Conservation (phyloP, 2,329 filamentous ascomycete species). For the Periconia macrospinosa region DNA sequence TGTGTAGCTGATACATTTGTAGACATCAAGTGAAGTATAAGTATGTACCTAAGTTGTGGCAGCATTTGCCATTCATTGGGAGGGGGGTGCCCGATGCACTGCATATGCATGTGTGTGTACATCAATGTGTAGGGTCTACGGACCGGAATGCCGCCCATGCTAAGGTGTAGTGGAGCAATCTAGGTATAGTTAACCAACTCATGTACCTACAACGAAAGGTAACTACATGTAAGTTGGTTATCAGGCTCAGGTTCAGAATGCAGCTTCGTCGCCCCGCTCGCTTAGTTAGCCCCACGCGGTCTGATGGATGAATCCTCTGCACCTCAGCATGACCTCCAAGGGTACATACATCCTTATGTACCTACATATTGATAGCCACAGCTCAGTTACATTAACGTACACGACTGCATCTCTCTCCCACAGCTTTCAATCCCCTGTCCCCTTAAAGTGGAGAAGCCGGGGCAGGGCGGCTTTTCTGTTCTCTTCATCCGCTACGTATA, state of each 20-base stretch:
- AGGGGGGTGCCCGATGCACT: too few relatives aligned
- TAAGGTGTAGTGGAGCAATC: too few relatives aligned
- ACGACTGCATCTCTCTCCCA: too few relatives aligned
- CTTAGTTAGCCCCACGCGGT: constrained; percentile 35
- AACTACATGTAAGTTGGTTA: background rate
- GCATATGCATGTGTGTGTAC: too few relatives aligned
- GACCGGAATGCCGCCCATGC: constrained; percentile 36
- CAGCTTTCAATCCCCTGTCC: too few relatives aligned
- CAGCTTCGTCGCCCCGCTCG: constrained; percentile 32
- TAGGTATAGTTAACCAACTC: too few relatives aligned
- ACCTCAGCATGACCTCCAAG: background rate
- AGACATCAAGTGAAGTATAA: too few relatives aligned
- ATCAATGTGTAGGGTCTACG: constrained; percentile 37
- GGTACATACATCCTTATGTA: background rate
- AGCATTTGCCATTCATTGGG: too few relatives aligned
- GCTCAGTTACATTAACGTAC: too few relatives aligned
- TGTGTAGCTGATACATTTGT: background rate
- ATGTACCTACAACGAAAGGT: background rate
- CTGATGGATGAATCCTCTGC: background rate
- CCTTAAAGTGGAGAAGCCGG: too few relatives aligned
- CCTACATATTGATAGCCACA: background rate
- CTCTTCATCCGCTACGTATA: constrained; percentile 17
- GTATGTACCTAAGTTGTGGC: too few relatives aligned
- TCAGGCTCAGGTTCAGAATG: background rate
- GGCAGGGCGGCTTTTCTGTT: constrained; percentile 8